phyloP scores from a whole-genome alignment of 805 yeast species.

The Starmerella stigmatis region DNA sequence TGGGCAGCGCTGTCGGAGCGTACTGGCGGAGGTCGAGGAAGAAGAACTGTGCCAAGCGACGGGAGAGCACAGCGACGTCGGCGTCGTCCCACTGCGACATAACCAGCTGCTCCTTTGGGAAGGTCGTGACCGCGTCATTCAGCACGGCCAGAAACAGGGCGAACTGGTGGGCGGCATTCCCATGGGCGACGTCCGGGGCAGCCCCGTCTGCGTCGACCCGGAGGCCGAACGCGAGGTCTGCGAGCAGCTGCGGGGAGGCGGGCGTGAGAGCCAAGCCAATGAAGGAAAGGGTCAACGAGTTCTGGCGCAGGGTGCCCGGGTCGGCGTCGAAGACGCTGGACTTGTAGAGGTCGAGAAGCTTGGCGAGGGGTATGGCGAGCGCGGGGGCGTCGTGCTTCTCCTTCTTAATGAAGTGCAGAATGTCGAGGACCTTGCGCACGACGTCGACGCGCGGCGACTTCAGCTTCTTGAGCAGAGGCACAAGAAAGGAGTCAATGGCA shows the following conservation, averaged over 20 bases:
- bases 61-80: slow-evolving; percentile 33
- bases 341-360: slow-evolving; percentile 36
- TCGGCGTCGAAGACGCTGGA: not conserved
- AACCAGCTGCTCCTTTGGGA: not conserved
- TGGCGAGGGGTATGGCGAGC: slow-evolving; percentile 44
- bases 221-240: slow-evolving; percentile 9
- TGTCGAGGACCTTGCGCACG: slow-evolving; percentile 54
- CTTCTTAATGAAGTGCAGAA: slow-evolving; percentile 52
- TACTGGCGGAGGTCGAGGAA: slow-evolving; percentile 39
- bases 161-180: slow-evolving; percentile 15
- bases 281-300: slow-evolving; percentile 12
- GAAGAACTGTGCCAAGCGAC: slow-evolving; percentile 46
- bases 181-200: not conserved
- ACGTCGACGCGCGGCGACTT: slow-evolving; percentile 60
- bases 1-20: slow-evolving; percentile 41
- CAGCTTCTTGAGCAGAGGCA: slow-evolving; percentile 70
- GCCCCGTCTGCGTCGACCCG: not conserved
- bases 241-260: not conserved
- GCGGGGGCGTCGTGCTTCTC: slow-evolving; percentile 7
- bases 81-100: slow-evolving; percentile 1
- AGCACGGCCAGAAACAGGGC: slow-evolving; percentile 14
- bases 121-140: not conserved
- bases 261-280: slow-evolving; percentile 5
- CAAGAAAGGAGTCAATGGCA: slow-evolving; percentile 50
- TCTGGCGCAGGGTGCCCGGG: slow-evolving; percentile 7